A percentile compares a stretch with the other conserved stretches of the same genome.
Conservation (phyloP, 2,329 filamentous ascomycete genomes). For the Aureobasidium lini region DNA sequence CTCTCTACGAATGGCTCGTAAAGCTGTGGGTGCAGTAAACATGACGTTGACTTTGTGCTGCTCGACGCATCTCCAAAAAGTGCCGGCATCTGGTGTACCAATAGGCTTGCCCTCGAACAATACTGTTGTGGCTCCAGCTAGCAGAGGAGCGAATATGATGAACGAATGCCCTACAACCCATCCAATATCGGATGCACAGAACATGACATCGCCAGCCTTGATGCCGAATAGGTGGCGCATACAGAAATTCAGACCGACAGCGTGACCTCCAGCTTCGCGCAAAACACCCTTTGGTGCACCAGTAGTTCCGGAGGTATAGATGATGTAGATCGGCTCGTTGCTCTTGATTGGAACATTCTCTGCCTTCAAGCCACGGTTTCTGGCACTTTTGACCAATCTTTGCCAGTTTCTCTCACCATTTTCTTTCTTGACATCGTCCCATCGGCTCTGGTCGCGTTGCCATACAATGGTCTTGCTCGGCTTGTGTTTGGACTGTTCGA, state of each 20-base stretch:
- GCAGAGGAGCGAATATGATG: conserved; percentile 80
- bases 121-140: conserved; percentile 77
- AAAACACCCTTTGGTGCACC: conserved; percentile 77
- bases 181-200: conserved; percentile 78
- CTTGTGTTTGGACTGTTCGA: conserved; percentile 61
- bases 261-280: conserved; percentile 76
- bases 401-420: conserved; percentile 74
- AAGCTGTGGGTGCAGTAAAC: conserved; percentile 80
- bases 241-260: conserved; percentile 73
- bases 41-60: conserved; percentile 78
- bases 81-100: conserved; percentile 77
- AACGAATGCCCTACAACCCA: conserved; percentile 87
- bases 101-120: conserved; percentile 93
- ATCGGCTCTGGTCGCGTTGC: conserved; percentile 70
- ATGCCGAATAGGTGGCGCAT: conserved; percentile 79
- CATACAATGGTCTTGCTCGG: conserved; percentile 69
- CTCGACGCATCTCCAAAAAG: conserved; percentile 80
- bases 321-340: conserved; percentile 77
- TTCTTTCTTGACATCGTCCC: conserved; percentile 61
- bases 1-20: conserved; percentile 79
- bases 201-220: conserved; percentile 73
- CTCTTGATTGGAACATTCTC: conserved; percentile 71
- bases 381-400: conserved; percentile 62
- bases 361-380: conserved; percentile 58
- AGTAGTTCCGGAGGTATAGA: conserved; percentile 80